Evolutionary conservation across 495 filamentous ascomycete genomes (phyloP).

Genomic region (Aspergillus sclerotiicarbonarius): DNA sequence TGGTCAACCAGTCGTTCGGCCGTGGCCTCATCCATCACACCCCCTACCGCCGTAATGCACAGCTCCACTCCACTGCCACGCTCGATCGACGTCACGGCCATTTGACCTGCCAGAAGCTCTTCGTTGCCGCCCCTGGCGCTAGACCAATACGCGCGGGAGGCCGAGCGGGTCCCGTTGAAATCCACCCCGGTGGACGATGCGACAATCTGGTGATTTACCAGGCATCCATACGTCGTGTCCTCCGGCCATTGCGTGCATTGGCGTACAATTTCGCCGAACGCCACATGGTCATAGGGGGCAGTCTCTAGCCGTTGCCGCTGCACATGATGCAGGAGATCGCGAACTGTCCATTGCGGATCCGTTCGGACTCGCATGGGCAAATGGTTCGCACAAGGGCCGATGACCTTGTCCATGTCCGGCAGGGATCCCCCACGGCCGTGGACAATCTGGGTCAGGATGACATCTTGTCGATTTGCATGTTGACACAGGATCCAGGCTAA

Average conservation of each 20-base stretch:
- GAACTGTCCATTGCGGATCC: constrained; percentile 29
- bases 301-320: constrained; percentile 46
- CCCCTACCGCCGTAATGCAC: neutral
- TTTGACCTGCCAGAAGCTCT: neutral
- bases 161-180: neutral
- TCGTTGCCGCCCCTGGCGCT: neutral
- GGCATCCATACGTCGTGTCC: constrained; percentile 1
- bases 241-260: constrained; percentile 47
- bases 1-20: neutral
- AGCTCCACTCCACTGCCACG: neutral
- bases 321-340: constrained; percentile 39
- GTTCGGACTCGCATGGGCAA: constrained; percentile 46
- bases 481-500: constrained; percentile 38
- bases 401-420: constrained; percentile 37
- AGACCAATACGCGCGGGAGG: neutral
- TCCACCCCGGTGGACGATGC: neutral
- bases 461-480: constrained; percentile 29
- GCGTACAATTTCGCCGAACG: constrained; percentile 43
- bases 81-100: neutral
- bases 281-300: constrained; percentile 42
- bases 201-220: constrained; percentile 15
- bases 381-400: constrained; percentile 50
- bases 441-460: constrained; percentile 42
- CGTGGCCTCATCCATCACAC: neutral
- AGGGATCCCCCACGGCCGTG: constrained; percentile 48